Conservation (phyloP, 1,284 basidiomycete species). For the Pseudozyma flocculosa region DNA sequence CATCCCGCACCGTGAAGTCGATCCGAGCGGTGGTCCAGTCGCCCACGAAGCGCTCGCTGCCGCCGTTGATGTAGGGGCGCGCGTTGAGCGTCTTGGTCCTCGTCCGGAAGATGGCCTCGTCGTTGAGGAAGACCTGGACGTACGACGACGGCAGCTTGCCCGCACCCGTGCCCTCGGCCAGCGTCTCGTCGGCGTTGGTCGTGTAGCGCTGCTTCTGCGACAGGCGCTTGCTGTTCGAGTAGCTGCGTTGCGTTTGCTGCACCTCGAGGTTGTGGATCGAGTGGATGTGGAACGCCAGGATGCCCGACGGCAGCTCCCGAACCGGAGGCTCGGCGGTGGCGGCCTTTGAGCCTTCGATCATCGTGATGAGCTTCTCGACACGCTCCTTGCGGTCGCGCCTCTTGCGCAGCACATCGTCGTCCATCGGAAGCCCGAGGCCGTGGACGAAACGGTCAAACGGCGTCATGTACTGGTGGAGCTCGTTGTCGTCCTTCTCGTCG, state of each 20-base stretch:
- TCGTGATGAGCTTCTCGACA: conserved; percentile 29
- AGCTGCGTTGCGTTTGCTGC: conserved; percentile 30
- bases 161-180: conserved; percentile 25
- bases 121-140: conserved; percentile 51
- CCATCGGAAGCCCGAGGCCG: conserved; percentile 42
- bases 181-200: conserved; percentile 25
- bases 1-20: conserved; percentile 46
- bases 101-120: conserved; percentile 50
- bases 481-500: conserved; percentile 8
- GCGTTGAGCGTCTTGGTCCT: conserved; percentile 48
- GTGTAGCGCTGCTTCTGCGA: conserved; percentile 20
- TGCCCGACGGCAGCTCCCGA: conserved; percentile 32
- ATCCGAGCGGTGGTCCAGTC: conserved; percentile 44
- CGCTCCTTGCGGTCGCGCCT: conserved; percentile 39
- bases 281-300: conserved; percentile 52
- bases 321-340: conserved; percentile 36
- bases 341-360: conserved; percentile 40
- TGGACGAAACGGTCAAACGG: conserved; percentile 47
- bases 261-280: conserved; percentile 43
- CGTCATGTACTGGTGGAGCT: conserved; percentile 29
- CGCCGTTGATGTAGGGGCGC: conserved; percentile 50
- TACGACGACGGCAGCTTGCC: conserved; percentile 48
- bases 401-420: conserved; percentile 29
- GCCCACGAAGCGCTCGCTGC: conserved; percentile 43
- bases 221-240: conserved; percentile 26